Evolutionary conservation across 768 basidiomycete species (phyloP), one percentile per base, ranked within the genome.

Genomic region (Pluteus cervinus): DNA sequence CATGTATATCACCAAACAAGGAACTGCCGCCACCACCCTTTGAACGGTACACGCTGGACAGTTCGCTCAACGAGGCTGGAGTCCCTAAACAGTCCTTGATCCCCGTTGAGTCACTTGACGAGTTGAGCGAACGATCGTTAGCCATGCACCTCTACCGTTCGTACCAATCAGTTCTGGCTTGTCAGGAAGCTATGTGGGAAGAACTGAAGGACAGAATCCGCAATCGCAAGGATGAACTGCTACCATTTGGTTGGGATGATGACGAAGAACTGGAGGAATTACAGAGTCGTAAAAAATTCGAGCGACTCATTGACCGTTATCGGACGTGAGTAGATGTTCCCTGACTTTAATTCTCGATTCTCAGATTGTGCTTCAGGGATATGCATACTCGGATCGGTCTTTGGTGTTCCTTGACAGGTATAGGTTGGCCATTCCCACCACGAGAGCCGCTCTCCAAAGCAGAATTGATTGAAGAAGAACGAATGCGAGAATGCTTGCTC

Each of bases 131-230:
- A 37, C 69, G 77, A 29, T 77, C 78, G 2, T 65, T 81, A 20
- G 79, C 80, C 0, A 81, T 84, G 78, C 81, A 85, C 40, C 66
- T 85, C 3, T 76, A 81, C 48, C 65, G 69, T 43, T 71, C 75
- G n/a, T 82, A 73, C 43, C 72, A 76, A 46, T 55, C 59, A 14
- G 75, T 85, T 6, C 53, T 81, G 9, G 79, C 77, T 9, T 81
- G 78, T 46, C 73, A 79, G 53, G 82, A 84, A 50, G 73, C 79
- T 20, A 81, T 85, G 79, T 85, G 81, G 81, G 81, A 83, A 43
- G 80, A 81, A 38, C 63, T 85, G 33, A 71, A 72, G 45, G 73
- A 79, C 43, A 69, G 74, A 43, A 66, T 80, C 55, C 63, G 75
- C 35, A 80, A 81, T 47, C 62, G 69, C 37, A 69, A 65, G 31